Evolutionary conservation across 1,284 basidiomycete species (phyloP).

Genomic region (Ustilago bromivora): DNA sequence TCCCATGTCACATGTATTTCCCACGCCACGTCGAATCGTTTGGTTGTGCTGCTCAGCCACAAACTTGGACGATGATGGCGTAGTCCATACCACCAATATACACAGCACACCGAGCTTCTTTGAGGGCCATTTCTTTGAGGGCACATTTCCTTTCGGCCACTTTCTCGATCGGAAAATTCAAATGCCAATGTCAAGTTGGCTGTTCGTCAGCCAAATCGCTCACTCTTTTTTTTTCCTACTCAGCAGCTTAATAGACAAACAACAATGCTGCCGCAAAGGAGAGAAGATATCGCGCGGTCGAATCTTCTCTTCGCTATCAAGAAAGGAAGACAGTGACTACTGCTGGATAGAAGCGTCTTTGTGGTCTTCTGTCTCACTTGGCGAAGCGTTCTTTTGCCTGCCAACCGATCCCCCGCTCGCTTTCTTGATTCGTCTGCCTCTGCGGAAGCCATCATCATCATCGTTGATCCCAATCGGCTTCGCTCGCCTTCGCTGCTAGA

Average conservation of each 20-base stretch:
- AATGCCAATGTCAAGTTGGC: slow-evolving; percentile 9
- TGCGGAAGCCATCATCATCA: slow-evolving; percentile 10
- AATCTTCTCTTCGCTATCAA: too few relatives aligned
- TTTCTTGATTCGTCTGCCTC: neutral
- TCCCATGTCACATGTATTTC: neutral
- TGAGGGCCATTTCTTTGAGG: neutral
- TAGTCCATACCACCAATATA: neutral
- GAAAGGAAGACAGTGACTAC: too few relatives aligned
- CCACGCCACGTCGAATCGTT: neutral
- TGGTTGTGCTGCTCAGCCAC: slow-evolving; percentile 1
- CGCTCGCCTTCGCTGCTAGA: neutral
- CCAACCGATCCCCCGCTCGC: neutral
- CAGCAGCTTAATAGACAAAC: too few relatives aligned
- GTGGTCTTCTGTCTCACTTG: too few relatives aligned
- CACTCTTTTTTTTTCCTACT: neutral
- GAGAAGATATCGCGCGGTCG: too few relatives aligned
- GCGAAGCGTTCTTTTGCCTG: neutral
- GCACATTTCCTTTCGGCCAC: neutral
- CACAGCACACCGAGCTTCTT: neutral
- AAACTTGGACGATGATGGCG: neutral
- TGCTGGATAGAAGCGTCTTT: too few relatives aligned
- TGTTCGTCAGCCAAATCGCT: slow-evolving; percentile 3
- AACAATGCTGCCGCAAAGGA: too few relatives aligned
- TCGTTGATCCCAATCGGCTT: neutral
- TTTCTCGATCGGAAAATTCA: slow-evolving; percentile 3